Evolutionary conservation across 768 basidiomycete species (phyloP).

Genomic region (Panus rudis): DNA sequence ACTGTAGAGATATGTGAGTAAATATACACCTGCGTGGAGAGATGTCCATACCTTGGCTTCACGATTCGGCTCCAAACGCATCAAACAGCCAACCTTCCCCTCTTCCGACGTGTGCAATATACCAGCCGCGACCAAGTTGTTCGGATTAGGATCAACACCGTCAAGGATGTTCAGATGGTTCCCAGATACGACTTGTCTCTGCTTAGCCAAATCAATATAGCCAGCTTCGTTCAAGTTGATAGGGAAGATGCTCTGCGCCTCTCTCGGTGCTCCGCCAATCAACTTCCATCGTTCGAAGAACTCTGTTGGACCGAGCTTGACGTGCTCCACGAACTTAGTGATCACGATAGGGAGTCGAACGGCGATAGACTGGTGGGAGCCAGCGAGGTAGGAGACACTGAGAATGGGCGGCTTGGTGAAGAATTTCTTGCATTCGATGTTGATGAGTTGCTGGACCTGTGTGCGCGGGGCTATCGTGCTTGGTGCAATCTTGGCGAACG

Average conservation of each 20-base stretch:
- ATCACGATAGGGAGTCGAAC: slow-evolving; percentile 81
- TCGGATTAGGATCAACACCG: slow-evolving; percentile 90
- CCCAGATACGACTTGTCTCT: slow-evolving; percentile 74
- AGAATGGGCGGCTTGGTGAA: slow-evolving; percentile 76
- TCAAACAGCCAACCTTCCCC: slow-evolving; percentile 92
- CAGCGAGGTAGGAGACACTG: slow-evolving; percentile 85
- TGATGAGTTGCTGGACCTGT: slow-evolving; percentile 89
- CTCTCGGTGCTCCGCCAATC: slow-evolving; percentile 92
- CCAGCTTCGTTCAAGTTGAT: slow-evolving; percentile 61
- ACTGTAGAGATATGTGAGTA: slow-evolving; percentile 33
- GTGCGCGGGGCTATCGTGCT: slow-evolving; percentile 73
- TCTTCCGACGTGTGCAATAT: slow-evolving; percentile 86
- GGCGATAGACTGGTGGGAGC: slow-evolving; percentile 81
- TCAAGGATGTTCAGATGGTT: slow-evolving; percentile 70
- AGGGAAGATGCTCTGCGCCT: slow-evolving; percentile 84
- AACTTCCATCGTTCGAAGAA: slow-evolving; percentile 99
- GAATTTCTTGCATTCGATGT: slow-evolving; percentile 89
- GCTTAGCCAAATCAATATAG: slow-evolving; percentile 65
- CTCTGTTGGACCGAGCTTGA: slow-evolving; percentile 72
- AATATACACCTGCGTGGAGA: background rate
- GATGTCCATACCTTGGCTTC: slow-evolving; percentile 78
- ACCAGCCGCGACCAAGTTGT: slow-evolving; percentile 91
- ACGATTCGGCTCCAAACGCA: slow-evolving; percentile 89
- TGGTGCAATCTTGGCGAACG: slow-evolving; percentile 88
- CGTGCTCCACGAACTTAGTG: slow-evolving; percentile 91